phyloP scores from a whole-genome alignment of 257 asterid species.

The Nicotiana undulata region DNA sequence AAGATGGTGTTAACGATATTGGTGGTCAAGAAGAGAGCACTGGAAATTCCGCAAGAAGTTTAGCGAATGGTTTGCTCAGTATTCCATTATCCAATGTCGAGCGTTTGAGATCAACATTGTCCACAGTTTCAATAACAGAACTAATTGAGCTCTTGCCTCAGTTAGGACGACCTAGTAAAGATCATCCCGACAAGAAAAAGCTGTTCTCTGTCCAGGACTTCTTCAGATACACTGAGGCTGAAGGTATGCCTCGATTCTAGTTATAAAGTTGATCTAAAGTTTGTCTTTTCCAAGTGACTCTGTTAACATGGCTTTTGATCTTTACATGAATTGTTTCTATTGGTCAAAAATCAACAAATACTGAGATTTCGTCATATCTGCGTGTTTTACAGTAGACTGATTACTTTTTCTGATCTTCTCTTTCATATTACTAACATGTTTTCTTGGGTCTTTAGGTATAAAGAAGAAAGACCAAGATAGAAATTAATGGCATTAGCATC shows the following conservation, averaged over 20 bases:
- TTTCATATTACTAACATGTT: neutral
- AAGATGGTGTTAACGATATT: constrained; percentile 37
- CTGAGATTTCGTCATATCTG: neutral
- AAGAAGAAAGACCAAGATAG: neutral
- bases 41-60: constrained; percentile 47
- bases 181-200: constrained; percentile 95
- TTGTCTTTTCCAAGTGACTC: neutral
- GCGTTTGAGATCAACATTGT: constrained; percentile 73
- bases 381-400: neutral
- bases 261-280: neutral
- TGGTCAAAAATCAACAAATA: neutral
- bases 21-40: constrained; percentile 52
- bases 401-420: neutral
- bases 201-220: constrained; percentile 92
- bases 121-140: constrained; percentile 83
- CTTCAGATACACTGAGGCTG: constrained; percentile 96
- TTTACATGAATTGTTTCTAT: neutral
- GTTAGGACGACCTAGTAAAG: constrained; percentile 73
- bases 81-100: constrained; percentile 92
- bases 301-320: neutral
- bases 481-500: neutral
- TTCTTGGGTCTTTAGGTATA: neutral
- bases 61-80: constrained; percentile 75
- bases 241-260: constrained; percentile 46
- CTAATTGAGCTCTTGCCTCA: constrained; percentile 86